Conservation (phyloP, 2,329 filamentous ascomycete genomes). For the Grosmannia clavigera region DNA sequence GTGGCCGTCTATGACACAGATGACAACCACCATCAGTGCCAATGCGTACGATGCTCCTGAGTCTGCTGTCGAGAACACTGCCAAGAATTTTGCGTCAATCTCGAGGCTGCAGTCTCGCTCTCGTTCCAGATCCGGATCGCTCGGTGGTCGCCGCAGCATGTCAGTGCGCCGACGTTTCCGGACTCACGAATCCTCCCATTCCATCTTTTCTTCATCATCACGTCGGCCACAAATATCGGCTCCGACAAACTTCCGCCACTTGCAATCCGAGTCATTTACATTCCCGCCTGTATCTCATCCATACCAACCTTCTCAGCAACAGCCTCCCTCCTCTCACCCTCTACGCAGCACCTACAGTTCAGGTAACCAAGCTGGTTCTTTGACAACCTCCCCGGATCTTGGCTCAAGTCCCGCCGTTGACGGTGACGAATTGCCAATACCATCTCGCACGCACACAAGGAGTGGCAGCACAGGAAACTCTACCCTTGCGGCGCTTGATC, state of each 20-base stretch:
- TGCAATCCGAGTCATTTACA: conserved; percentile 25
- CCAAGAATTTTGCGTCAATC: not conserved
- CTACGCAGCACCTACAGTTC: conserved; percentile 41
- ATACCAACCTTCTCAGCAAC: not conserved
- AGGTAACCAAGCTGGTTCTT: conserved; percentile 38
- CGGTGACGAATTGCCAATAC: conserved; percentile 17
- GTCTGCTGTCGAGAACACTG: not conserved
- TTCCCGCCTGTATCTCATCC: conserved; percentile 7
- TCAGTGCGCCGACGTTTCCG: conserved; percentile 34
- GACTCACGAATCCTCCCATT: conserved; percentile 25
- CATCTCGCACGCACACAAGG: conserved; percentile 25
- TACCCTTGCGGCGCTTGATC: conserved; percentile 23
- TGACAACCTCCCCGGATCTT: conserved; percentile 38
- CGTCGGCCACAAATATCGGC: conserved; percentile 45
- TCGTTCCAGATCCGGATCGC: conserved; percentile 19
- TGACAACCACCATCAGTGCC: not conserved
- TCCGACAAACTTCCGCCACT: conserved; percentile 47
- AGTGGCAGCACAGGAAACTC: conserved; percentile 23
- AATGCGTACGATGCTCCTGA: not conserved
- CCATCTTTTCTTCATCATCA: conserved; percentile 20
- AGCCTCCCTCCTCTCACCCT: conserved; percentile 20
- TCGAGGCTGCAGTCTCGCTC: not conserved
- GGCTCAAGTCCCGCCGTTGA: conserved; percentile 11
- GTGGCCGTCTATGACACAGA: not conserved
- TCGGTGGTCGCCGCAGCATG: conserved; percentile 23